Conservation (phyloP, 1,284 basidiomycete species). For the Pyrrhoderma noxium region DNA sequence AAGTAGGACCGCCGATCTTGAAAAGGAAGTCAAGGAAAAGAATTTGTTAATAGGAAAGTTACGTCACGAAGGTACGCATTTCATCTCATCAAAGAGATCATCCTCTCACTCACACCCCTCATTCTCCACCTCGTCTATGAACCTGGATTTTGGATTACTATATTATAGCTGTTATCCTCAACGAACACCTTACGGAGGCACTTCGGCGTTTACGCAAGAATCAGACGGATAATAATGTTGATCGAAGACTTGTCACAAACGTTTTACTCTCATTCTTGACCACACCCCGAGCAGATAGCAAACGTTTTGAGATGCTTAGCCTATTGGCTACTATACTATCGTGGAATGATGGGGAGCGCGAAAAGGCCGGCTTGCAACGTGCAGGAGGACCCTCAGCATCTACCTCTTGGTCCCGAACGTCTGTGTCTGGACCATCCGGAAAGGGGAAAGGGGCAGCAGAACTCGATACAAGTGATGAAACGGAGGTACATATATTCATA, state of each 20-base stretch:
- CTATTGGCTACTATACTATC: constrained; percentile 83
- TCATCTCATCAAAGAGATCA: too few relatives aligned
- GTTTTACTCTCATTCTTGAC: constrained; percentile 88
- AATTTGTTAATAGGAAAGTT: constrained; percentile 86
- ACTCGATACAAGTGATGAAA: constrained; percentile 68
- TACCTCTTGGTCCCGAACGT: constrained; percentile 18
- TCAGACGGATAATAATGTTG: constrained; percentile 84
- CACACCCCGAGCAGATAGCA: constrained; percentile 86
- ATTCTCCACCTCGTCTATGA: too few relatives aligned
- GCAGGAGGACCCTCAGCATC: constrained; percentile 27
- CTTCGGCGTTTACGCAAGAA: constrained; percentile 86
- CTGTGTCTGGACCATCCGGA: constrained; percentile 34
- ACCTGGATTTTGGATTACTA: too few relatives aligned
- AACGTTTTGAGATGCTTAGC: constrained; percentile 94
- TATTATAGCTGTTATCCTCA: constrained; percentile 74
- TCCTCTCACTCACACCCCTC: too few relatives aligned
- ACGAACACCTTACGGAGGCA: constrained; percentile 96
- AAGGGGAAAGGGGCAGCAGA: constrained; percentile 42
- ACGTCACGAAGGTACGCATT: constrained; percentile 80
- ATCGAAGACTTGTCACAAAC: constrained; percentile 91
- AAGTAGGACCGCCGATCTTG: constrained; percentile 60
- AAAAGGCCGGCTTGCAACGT: constrained; percentile 83
- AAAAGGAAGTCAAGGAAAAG: constrained; percentile 93
- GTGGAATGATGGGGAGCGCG: constrained; percentile 87
- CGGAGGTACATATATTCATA: constrained; percentile 47